Percentiles rank a stretch among this genome's conserved stretches.
phyloP scores from a whole-genome alignment of 805 yeast genomes.

The Yamadazyma tumulicola region DNA sequence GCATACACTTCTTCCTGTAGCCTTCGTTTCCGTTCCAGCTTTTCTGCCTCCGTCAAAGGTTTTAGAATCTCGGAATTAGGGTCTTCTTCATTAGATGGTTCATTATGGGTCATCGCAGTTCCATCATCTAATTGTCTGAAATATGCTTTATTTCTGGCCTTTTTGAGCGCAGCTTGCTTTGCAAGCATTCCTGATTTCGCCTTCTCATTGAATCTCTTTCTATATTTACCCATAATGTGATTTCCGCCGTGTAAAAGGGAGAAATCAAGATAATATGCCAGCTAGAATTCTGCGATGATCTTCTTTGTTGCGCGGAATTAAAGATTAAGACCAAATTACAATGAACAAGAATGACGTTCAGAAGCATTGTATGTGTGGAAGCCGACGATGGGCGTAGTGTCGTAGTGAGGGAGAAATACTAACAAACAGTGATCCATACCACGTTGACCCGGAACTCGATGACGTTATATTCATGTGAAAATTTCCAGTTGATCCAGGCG shows the following conservation, averaged over 20 bases:
- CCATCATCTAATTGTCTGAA: constrained; percentile 45
- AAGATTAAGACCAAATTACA: neutral
- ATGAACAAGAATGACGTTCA: constrained; percentile 19
- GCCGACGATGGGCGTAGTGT: neutral
- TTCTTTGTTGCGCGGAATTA: neutral
- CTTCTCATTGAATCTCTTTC: constrained; percentile 78
- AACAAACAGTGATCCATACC: constrained; percentile 40
- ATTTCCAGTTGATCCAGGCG: constrained; percentile 38
- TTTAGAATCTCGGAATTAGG: constrained; percentile 59
- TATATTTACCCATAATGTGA: constrained; percentile 89
- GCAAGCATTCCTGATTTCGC: constrained; percentile 84
- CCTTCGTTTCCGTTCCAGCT: constrained; percentile 59
- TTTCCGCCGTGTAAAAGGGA: too few relatives aligned
- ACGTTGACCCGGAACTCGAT: constrained; percentile 54
- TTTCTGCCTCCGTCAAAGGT: constrained; percentile 65
- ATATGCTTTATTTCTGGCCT: constrained; percentile 69
- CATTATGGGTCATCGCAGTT: constrained; percentile 18
- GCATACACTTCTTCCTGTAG: constrained; percentile 54
- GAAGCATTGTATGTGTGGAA: constrained; percentile 21
- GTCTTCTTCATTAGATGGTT: constrained; percentile 35
- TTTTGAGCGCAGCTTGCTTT: constrained; percentile 66
- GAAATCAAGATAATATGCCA: too few relatives aligned
- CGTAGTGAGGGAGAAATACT: constrained; percentile 9
- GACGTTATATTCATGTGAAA: constrained; percentile 57
- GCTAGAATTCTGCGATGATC: constrained; percentile 9